Base-by-base conservation (phyloP, 2,329 filamentous ascomycete genomes). In the Colletotrichum plurivorum region DNA sequence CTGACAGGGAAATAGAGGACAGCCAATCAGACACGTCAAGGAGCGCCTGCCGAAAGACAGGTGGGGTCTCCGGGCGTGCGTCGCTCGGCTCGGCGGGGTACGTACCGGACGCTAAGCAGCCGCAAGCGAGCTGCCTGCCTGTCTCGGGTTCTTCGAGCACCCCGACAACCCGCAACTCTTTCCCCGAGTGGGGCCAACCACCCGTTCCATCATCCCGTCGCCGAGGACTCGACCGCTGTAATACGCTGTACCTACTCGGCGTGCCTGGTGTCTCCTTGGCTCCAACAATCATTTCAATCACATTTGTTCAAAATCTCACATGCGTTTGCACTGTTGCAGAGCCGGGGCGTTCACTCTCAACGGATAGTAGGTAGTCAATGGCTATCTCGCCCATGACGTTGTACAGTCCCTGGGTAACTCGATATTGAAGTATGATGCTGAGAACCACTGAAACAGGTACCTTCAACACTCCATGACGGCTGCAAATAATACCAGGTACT, bases 81-180 rank as follows among this genome's bases (percentile, higher is more conserved):
- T 13, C 8, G 10, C 18, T 43, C 41, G 41, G 41, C 46, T 12
- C 18, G n/a, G 25, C 5, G 31, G 31, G 39, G 59, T 54, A 54
- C 59, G 49, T 62, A 46, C n/a, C 39, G 5, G 46, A 61, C 49
- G 48, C 49, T 52, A 63, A 39, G 27, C 10, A 52, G 66, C 62
- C 66, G 36, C 55, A 66, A 69, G 66, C 66, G 66, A 69, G 66
- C 55, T 60, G 43, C 54, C n/a, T 59, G 60, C 53, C 27, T 43
- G 60, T 54, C 56, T 69, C 67, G 67, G 67, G 63, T 36, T 69
- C 46, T 61, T 67, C 67, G 62, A 69, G 43, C 49, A 67, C 51
- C 62, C 67, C 67, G 67, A 69, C 56, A 69, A 61, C 67, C 67
- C 67, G 67, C 61, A 55, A 22, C 61, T 43, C 27, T n/a, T 25